Evolutionary conservation across 1,284 basidiomycete genomes (phyloP).

Genomic region (Moniliella sp.): DNA sequence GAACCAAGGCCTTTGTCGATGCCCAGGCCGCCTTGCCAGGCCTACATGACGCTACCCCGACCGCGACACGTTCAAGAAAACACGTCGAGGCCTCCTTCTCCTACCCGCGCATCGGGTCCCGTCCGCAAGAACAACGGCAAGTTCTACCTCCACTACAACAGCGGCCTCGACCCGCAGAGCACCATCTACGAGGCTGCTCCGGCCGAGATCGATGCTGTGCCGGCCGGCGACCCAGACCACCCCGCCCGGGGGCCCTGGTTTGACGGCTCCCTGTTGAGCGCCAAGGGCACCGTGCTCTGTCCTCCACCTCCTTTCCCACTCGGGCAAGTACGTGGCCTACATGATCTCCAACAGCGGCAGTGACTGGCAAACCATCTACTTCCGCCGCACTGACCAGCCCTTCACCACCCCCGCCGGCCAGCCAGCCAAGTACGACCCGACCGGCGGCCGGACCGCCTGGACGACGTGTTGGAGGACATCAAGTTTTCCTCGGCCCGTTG

Average conservation of each 20-base stretch:
- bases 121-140: slow-evolving; percentile 19
- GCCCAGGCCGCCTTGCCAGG: slow-evolving; percentile 19
- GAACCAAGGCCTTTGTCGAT: slow-evolving; percentile 25
- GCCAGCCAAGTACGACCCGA: slow-evolving; percentile 8
- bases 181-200: slow-evolving; percentile 17
- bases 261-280: slow-evolving; percentile 23
- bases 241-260: slow-evolving; percentile 25
- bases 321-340: slow-evolving; percentile 23
- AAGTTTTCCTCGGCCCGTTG: slow-evolving; percentile 23
- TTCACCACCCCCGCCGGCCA: slow-evolving; percentile 9
- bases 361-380: slow-evolving; percentile 26
- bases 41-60: slow-evolving; percentile 17
- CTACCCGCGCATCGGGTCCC: slow-evolving; percentile 23
- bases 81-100: slow-evolving; percentile 19
- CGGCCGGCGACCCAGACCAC: slow-evolving; percentile 6
- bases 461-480: slow-evolving; percentile 18
- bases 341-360: slow-evolving; percentile 25
- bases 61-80: slow-evolving; percentile 14
- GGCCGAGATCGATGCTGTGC: slow-evolving; percentile 8
- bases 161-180: slow-evolving; percentile 24
- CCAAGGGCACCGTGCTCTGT: slow-evolving; percentile 16
- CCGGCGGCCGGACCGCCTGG: slow-evolving; percentile 17
- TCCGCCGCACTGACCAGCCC: slow-evolving; percentile 18
- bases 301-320: background rate
- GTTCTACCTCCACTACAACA: slow-evolving; percentile 29